Evolutionary conservation across 2,329 filamentous ascomycete species (phyloP), one percentile per base, ranked within the genome.

Genomic region (Lomentospora prolificans): DNA sequence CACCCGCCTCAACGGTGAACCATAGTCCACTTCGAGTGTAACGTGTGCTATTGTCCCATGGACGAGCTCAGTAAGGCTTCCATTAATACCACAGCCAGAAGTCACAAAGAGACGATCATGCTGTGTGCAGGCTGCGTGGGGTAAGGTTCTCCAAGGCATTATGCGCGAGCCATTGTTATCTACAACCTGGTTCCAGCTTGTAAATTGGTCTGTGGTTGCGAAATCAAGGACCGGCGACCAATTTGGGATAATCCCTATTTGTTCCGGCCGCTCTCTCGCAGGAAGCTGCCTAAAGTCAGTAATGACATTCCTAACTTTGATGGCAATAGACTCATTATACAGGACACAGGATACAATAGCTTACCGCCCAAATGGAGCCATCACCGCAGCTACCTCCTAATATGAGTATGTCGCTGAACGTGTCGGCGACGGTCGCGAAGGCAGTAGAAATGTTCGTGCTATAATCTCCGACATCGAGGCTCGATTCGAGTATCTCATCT

Each of bases 331-430:
- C 30, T n/a, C n/a, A n/a, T n/a, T n/a, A n/a, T n/a, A n/a, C 30
- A 33, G 33, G 61, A 28, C 63, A 56, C 28, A 27, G 31, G 44
- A 19, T 17, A 27, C 3, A n/a, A n/a, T 48, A 31, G 61, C 77
- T 72, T 67, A 88, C 84, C 69, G 84, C 82, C 73, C 87, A 92
- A 4, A 94, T 76, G 1, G 85, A 84, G 5, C 91, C 91, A 58
- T 85, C 81, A 7, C 90, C 87, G 55, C 85, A 86, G 60, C 88
- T 85, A 0, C 92, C 90, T 3, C 87, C 87, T 51, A 87, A 82
- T 33, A 95, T 79, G 50, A 96, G 73, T n/a, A 95, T 78, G 66
- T 96, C 91, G 2, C 84, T 83, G 57, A 80, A 82, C 33, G 77
- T 72, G 59, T 82, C 80, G 51, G 80, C 82, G n/a, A 88, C 75